A percentile compares a stretch with the other conserved stretches of the same genome.
phyloP scores from a whole-genome alignment of 805 yeast species.

The Candida ulmi region DNA sequence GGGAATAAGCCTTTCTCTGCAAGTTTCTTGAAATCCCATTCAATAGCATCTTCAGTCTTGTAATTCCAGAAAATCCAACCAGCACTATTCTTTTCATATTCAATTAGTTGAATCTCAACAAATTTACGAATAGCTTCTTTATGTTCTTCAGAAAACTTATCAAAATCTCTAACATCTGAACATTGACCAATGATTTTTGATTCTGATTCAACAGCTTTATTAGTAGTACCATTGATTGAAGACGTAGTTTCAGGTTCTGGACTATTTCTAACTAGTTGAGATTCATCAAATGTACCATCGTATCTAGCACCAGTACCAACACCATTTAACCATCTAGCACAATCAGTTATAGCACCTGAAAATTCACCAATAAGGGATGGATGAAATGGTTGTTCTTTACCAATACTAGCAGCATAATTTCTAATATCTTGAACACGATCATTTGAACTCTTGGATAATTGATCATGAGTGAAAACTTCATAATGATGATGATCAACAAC shows the following conservation, averaged over 20 bases:
- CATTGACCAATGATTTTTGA: constrained; percentile 26
- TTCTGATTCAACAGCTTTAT: not conserved
- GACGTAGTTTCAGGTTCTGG: constrained; percentile 1
- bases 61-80: constrained; percentile 74
- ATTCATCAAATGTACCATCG: constrained; percentile 38
- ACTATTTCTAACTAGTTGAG: constrained; percentile 11
- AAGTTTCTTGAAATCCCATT: constrained; percentile 59
- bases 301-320: constrained; percentile 61
- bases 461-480: constrained; percentile 71
- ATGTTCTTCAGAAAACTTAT: constrained; percentile 38
- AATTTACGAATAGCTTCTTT: constrained; percentile 43
- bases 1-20: constrained; percentile 52
- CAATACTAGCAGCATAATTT: constrained; percentile 26
- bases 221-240: too few species aligned
- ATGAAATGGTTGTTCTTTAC: constrained; percentile 29
- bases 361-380: constrained; percentile 65
- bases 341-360: constrained; percentile 66
- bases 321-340: constrained; percentile 62
- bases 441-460: constrained; percentile 39
- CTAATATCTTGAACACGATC: constrained; percentile 28
- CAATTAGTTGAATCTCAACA: constrained; percentile 56
- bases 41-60: constrained; percentile 60
- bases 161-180: constrained; percentile 29
- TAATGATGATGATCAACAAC: constrained; percentile 87
- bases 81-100: constrained; percentile 37